Evolutionary conservation across 2,329 filamentous ascomycete genomes (phyloP), one percentile per base, ranked within the genome.

Genomic region (Penicillium digitatum): DNA sequence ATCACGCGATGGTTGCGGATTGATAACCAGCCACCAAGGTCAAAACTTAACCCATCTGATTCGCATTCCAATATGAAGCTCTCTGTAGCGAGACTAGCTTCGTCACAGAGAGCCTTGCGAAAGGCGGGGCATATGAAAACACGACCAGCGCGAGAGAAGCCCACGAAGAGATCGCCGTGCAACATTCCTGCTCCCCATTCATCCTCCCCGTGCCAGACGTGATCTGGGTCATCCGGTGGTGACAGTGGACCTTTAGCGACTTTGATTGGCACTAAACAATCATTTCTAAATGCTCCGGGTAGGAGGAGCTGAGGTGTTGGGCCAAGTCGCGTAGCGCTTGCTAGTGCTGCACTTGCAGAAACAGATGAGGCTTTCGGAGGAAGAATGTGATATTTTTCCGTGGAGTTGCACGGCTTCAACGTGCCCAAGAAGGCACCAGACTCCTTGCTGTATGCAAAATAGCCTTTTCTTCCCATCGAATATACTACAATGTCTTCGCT

Each of bases 161-260:
- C 77, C 1, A 74, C 76, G 57, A 79, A 75, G 22, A 76, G 60
- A 20, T 74, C 61, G 1, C 72, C 74, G 35, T 69, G 56, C 6
- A 78, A 54, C 73, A 78, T 75, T 5, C 76, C 77, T 3, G 77
- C 76, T 18, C 77, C 77, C 76, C 77, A 79, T 59, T 79, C 76
- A 44, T 79, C 74, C 5, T 74, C 71, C 1, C 66, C 64, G 31
- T 70, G 57, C n/a, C 66, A 55, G 2, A 68, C 56, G 43, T 69
- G 64, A 2, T 62, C 59, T 14, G 61, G 56, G 11, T 68, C 64
- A 10, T 39, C 48, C 5, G 64, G 64, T 4, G 56, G 48, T 16
- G 64, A 60, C 5, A 70, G 64, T 7, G 66, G 65, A 3, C 69
- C 70, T n/a, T 59, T 58, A 0, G 40, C 32, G 2, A 73, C 18